Evolutionary conservation across 2,329 filamentous ascomycete species (phyloP).

Genomic region (Capronia americana): DNA sequence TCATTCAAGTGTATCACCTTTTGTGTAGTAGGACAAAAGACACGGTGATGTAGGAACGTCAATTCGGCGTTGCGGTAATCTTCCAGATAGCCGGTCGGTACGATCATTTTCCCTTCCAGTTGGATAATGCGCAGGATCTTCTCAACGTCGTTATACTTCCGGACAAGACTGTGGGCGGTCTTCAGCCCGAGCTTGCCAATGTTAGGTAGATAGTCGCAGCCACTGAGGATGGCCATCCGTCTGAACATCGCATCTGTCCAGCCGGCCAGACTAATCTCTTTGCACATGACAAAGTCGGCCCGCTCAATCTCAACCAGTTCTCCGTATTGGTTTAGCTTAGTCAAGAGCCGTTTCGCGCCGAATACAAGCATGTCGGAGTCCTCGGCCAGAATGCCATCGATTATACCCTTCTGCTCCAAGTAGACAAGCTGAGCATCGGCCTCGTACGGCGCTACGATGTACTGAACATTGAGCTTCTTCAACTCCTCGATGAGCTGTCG

Average conservation of each 20-base stretch:
- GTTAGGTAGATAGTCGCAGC: conserved; percentile 91
- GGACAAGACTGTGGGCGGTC: conserved; percentile 87
- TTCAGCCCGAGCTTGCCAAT: conserved; percentile 88
- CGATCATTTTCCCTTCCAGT: conserved; percentile 83
- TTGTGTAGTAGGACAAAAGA: conserved; percentile 79
- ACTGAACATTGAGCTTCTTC: conserved; percentile 78
- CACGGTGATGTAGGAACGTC: conserved; percentile 93
- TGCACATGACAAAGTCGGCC: conserved; percentile 83
- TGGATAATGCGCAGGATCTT: conserved; percentile 80
- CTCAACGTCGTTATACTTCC: conserved; percentile 88
- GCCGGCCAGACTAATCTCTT: conserved; percentile 84
- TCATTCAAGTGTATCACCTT: conserved; percentile 77
- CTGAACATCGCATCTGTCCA: conserved; percentile 93
- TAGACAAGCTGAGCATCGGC: conserved; percentile 97
- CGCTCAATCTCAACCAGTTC: conserved; percentile 92
- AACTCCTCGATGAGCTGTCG: conserved; percentile 88
- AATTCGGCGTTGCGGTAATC: conserved; percentile 85
- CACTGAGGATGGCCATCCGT: conserved; percentile 93
- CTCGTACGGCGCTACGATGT: conserved; percentile 95
- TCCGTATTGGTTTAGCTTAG: conserved; percentile 92
- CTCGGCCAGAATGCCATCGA: conserved; percentile 89
- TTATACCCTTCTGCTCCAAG: conserved; percentile 81
- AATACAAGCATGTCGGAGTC: conserved; percentile 97
- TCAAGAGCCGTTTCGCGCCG: conserved; percentile 85
- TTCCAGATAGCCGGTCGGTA: conserved; percentile 81